Evolutionary conservation across 1,139 yeast species (phyloP).

Genomic region (Pichia sp.): DNA sequence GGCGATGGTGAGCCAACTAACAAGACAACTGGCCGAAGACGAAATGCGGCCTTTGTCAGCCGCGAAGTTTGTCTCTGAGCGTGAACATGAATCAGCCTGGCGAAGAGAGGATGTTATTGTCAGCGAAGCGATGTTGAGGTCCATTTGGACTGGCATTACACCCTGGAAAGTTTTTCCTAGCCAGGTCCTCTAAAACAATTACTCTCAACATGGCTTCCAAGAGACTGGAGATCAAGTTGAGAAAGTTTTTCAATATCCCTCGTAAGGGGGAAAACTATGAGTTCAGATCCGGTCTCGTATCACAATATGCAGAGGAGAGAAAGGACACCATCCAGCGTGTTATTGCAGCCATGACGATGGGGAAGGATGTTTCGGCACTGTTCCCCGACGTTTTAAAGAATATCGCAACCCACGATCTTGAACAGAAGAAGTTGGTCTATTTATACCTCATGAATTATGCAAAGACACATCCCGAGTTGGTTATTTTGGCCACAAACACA

Average conservation of each 20-base stretch:
- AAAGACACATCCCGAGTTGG: constrained; percentile 90
- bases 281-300: constrained; percentile 82
- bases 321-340: constrained; percentile 97
- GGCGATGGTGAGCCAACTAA: neutral
- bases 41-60: neutral
- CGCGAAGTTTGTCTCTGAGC: neutral
- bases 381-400: constrained; percentile 96
- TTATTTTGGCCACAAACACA: constrained; percentile 94
- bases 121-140: neutral
- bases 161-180: neutral
- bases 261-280: constrained; percentile 78
- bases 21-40: neutral
- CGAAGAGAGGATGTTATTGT: neutral
- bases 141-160: neutral
- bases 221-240: constrained; percentile 43
- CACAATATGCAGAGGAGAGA: constrained; percentile 89
- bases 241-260: constrained; percentile 56
- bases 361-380: constrained; percentile 93
- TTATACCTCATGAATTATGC: constrained; percentile 96
- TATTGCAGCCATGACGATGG: constrained; percentile 97
- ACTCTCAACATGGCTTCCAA: constrained; percentile 13
- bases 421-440: constrained; percentile 94
- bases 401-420: constrained; percentile 94
- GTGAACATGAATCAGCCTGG: neutral
- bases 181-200: neutral